These are phyloP conservation scores for Nicotiana tabacum DNA, from an alignment of 257 asterid genomes.

Conservation along the genomic window DNA sequence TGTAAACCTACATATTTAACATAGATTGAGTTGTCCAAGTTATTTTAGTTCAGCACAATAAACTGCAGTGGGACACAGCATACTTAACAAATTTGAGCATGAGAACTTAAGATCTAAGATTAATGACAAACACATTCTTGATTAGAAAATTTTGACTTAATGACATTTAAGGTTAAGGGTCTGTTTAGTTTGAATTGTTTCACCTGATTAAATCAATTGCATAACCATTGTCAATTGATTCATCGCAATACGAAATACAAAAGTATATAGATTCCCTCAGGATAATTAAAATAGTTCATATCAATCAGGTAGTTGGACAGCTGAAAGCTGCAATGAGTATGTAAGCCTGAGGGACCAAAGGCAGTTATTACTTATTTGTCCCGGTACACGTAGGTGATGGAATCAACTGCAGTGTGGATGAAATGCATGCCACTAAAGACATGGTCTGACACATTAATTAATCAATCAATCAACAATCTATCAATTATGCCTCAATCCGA, in stretches of 20 bases:
- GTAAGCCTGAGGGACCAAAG: not conserved
- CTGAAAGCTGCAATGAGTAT: not conserved
- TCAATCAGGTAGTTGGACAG: not conserved
- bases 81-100: not conserved
- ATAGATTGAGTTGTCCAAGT: not conserved
- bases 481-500: not conserved
- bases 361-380: not conserved
- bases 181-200: not conserved
- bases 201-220: not conserved
- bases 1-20: slow-evolving; percentile 59
- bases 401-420: not conserved
- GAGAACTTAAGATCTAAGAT: not conserved
- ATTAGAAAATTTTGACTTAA: not conserved
- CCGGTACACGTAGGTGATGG: not conserved
- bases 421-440: not conserved
- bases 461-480: not conserved
- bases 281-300: not conserved
- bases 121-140: not conserved
- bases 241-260: not conserved
- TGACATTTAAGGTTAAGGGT: not conserved
- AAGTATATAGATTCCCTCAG: not conserved
- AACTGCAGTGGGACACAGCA: not conserved
- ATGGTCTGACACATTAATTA: not conserved
- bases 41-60: not conserved
- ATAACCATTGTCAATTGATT: not conserved